Conservation (phyloP, 352 stramenopile species). For the Pythium insidiosum region DNA sequence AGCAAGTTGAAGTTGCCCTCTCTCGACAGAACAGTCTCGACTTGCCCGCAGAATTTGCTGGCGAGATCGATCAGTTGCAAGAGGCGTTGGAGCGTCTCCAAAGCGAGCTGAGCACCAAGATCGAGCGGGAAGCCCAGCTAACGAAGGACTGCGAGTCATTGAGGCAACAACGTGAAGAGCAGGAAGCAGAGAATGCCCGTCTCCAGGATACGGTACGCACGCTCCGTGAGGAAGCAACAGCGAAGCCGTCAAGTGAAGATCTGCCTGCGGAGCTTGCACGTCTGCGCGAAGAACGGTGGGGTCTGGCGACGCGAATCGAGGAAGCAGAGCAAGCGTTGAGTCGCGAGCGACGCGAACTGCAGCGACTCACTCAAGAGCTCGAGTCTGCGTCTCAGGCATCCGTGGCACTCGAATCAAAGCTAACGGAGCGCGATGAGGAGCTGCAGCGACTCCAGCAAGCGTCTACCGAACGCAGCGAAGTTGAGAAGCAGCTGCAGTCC, state of each 20-base stretch:
- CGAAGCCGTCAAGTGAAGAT: conserved; percentile 16
- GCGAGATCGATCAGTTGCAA: conserved; percentile 22
- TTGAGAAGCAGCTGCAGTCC: too few species aligned
- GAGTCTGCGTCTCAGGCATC: too few species aligned
- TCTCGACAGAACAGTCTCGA: too few species aligned
- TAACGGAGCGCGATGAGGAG: too few species aligned
- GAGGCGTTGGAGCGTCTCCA: conserved; percentile 21
- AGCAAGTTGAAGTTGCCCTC: too few species aligned
- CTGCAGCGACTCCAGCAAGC: too few species aligned
- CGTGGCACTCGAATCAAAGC: too few species aligned
- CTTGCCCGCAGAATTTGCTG: conserved; percentile 18
- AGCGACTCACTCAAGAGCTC: conserved; percentile 10
- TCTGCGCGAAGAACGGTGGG: conserved; percentile 17
- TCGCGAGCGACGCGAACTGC: conserved; percentile 13
- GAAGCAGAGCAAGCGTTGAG: conserved; percentile 11
- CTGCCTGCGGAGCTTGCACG: conserved; percentile 14
- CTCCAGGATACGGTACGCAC: conserved; percentile 9
- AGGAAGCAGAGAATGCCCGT: conserved; percentile 4
- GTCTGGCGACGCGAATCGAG: conserved; percentile 12
- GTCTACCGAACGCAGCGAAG: too few species aligned
- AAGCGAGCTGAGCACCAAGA: conserved; percentile 20
- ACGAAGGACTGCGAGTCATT: conserved; percentile 10
- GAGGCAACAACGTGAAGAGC: not conserved
- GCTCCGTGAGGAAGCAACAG: conserved; percentile 12
- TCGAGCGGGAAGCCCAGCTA: conserved; percentile 14